Evolutionary conservation across 805 yeast genomes (phyloP).

Genomic region (Yamadazyma sp.): DNA sequence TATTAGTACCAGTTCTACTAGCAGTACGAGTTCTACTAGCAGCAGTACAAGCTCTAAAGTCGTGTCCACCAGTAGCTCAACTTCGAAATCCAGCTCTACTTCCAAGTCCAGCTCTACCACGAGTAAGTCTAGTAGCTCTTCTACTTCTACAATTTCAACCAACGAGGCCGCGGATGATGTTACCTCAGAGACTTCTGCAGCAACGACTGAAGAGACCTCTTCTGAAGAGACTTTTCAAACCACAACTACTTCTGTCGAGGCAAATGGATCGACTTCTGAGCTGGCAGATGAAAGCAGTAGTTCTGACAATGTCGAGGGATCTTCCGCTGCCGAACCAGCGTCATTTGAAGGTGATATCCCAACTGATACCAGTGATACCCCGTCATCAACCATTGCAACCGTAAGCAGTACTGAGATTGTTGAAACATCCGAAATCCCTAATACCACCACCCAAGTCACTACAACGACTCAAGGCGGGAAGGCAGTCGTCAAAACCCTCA

Average conservation of each 20-base stretch:
- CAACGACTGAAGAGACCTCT: not conserved
- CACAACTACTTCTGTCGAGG: no score
- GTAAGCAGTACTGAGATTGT: conserved; percentile 4
- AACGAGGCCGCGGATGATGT: no score
- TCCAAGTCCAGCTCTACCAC: no score
- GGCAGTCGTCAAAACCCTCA: conserved; percentile 9
- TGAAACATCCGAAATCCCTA: conserved; percentile 1
- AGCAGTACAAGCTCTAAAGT: not conserved
- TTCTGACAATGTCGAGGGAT: no score
- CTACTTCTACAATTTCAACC: no score
- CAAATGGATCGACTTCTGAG: no score
- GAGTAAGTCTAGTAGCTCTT: not conserved
- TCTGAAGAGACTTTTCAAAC: no score
- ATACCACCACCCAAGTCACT: conserved; percentile 2
- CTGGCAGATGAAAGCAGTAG: no score
- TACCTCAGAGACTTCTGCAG: conserved; percentile 2
- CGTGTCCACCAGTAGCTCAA: not conserved
- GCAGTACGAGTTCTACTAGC: conserved; percentile 1
- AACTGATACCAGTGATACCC: not conserved
- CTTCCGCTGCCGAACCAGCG: not conserved
- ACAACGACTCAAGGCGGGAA: conserved; percentile 4
- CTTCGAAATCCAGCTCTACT: not conserved
- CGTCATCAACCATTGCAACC: conserved; percentile 2
- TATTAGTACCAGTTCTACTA: not conserved
- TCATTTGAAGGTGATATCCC: not conserved